Base-by-base conservation (phyloP, 1,139 yeast genomes). In the Candida tetrigidarum region DNA sequence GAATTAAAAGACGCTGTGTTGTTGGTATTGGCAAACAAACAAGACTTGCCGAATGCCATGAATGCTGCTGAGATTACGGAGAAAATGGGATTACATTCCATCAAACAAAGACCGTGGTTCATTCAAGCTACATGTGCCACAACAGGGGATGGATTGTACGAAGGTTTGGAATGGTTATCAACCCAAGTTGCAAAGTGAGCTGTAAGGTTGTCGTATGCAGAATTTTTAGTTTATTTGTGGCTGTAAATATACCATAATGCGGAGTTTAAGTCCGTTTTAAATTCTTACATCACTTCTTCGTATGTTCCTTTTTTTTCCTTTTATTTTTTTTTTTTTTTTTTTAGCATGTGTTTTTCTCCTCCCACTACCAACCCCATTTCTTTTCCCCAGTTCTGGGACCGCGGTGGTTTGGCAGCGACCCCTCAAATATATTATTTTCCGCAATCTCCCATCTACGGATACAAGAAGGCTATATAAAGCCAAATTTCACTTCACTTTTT, bases 111-210 rank as follows among this genome's bases (percentile, higher is more conserved):
- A 54, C 71, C 72, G 34, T 67, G 73, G 73, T 67, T 65, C 52
- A 67, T 67, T 49, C 73, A 67, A 54, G 64, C 71, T 29, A 67
- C 73, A 39, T 67, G 73, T 59, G 73, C 73, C 40, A 67, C 73
- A 25, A 62, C 72, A 37, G 73, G 73, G 46, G 73, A 67, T 51
- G 73, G 73, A 30, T 66, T 67, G 53, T 67, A 67, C 49, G 73
- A 67, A 54, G 73, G 73, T 50, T 67, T 67, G 55, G 73, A 67
- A 58, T 67, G 73, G 73, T 66, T 67, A 50, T 63, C 72, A n/a
- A 63, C 67, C 43, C 65, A 62, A 53, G 64, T 65, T 50, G 64
- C 64, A 59, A 63, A 60, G 30, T 46, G 41, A 44, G 16, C 10
- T 11, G 19, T 36, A n/a, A 22, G 16, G 7, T 28, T n/a, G n/a